Conservation (phyloP, 192 early-diverging fungal species). For the Rhizophagus prolifer region DNA sequence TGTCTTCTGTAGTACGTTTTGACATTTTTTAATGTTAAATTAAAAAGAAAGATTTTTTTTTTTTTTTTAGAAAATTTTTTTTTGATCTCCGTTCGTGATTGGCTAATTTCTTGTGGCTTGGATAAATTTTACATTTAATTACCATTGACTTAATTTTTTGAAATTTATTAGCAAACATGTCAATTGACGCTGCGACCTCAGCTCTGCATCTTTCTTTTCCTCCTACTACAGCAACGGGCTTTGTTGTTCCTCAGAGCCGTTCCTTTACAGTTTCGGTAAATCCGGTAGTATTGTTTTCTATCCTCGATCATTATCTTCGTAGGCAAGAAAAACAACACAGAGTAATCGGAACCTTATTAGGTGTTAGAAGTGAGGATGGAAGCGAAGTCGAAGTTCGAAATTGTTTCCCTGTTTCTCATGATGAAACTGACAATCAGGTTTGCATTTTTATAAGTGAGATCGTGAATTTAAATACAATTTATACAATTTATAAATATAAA, state of each 20-base stretch:
- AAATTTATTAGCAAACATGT: slow-evolving; percentile 4
- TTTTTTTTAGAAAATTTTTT: not conserved
- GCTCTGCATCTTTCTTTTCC: slow-evolving; percentile 26
- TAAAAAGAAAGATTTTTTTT: no score
- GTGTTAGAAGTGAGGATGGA: slow-evolving; percentile 85
- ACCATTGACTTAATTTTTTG: not conserved
- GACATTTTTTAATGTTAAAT: no score
- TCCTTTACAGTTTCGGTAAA: slow-evolving; percentile 62
- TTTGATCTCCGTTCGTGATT: not conserved
- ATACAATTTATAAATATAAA: not conserved
- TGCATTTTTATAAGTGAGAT: not conserved
- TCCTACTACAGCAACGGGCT: slow-evolving; percentile 10
- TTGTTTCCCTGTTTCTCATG: slow-evolving; percentile 83
- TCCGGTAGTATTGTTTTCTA: slow-evolving; percentile 87
- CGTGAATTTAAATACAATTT: not conserved
- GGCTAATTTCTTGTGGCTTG: not conserved
- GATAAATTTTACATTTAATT: not conserved
- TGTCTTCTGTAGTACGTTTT: slow-evolving; percentile 39
- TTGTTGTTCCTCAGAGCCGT: slow-evolving; percentile 28
- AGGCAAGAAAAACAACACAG: slow-evolving; percentile 78
- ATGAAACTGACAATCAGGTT: slow-evolving; percentile 71
- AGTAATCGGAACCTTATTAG: slow-evolving; percentile 90
- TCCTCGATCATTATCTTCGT: slow-evolving; percentile 90
- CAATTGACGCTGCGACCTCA: slow-evolving; percentile 30
- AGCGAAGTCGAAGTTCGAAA: slow-evolving; percentile 84